A percentile compares a stretch with the other conserved stretches of the same genome.
Evolutionary conservation across 2,329 filamentous ascomycete genomes (phyloP).

Genomic region (Aureobasidium melanogenum): DNA sequence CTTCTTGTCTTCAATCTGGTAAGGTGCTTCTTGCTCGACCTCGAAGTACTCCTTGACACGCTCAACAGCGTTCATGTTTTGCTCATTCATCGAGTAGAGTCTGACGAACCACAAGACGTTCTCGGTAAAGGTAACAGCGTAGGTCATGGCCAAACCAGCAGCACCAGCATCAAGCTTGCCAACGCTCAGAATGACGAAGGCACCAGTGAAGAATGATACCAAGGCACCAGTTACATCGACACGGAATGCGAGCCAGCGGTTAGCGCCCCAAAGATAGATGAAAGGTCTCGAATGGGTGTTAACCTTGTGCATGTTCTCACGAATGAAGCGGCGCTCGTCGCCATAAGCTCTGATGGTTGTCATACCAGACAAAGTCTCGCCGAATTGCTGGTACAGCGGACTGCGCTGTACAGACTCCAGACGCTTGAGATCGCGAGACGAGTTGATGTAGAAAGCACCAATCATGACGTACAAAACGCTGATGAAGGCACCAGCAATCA

Average conservation of each 20-base stretch:
- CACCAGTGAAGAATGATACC: constrained; percentile 87
- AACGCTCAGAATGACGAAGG: constrained; percentile 78
- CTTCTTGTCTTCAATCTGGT: constrained; percentile 67
- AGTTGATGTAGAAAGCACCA: constrained; percentile 78
- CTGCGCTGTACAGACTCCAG: constrained; percentile 90
- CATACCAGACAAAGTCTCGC: constrained; percentile 88
- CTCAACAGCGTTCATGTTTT: constrained; percentile 99
- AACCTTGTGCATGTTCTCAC: constrained; percentile 80
- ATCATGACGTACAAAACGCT: constrained; percentile 72
- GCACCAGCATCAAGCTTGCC: constrained; percentile 81
- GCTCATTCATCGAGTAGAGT: constrained; percentile 88
- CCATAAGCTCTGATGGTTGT: constrained; percentile 96
- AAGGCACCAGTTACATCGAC: constrained; percentile 85
- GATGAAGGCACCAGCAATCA: constrained; percentile 81
- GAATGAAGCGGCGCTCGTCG: constrained; percentile 84
- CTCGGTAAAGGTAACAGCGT: constrained; percentile 93
- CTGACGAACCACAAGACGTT: constrained; percentile 95
- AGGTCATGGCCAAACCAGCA: constrained; percentile 87
- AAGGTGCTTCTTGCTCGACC: constrained; percentile 82
- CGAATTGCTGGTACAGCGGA: constrained; percentile 94
- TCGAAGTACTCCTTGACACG: constrained; percentile 96
- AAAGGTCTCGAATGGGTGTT: constrained; percentile 89
- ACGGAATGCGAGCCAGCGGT: constrained; percentile 90
- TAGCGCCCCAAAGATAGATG: constrained; percentile 92
- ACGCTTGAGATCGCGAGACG: constrained; percentile 91